Percentiles rank a stretch among this genome's conserved stretches.
These are phyloP conservation scores for Colletotrichum cuscutae DNA, from an alignment of 2,329 filamentous ascomycete genomes.

Conservation along the genomic window DNA sequence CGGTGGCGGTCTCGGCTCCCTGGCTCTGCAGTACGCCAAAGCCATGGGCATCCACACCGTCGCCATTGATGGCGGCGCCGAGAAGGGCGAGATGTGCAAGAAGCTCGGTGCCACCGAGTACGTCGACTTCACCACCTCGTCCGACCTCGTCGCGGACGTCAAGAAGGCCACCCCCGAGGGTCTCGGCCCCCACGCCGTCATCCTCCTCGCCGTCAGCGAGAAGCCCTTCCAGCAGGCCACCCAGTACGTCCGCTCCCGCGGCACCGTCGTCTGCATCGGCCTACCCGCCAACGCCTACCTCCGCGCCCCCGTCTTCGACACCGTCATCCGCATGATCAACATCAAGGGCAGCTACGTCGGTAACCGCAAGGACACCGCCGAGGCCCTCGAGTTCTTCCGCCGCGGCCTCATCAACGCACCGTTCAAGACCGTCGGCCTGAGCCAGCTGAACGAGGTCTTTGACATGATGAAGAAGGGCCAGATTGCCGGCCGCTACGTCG, in stretches of 20 bases:
- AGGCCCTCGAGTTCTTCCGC: constrained; percentile 91
- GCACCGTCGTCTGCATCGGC: constrained; percentile 88
- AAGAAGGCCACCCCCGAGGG: constrained; percentile 83
- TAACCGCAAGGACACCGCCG: constrained; percentile 86
- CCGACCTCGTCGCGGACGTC: constrained; percentile 86
- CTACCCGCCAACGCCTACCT: constrained; percentile 84
- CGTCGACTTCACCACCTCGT: constrained; percentile 82
- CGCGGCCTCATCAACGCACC: constrained; percentile 87
- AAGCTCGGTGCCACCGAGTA: constrained; percentile 77
- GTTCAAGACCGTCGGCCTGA: constrained; percentile 85
- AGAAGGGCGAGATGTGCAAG: constrained; percentile 79
- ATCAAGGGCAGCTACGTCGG: constrained; percentile 96
- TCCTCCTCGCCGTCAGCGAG: constrained; percentile 87
- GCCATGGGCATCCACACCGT: constrained; percentile 88
- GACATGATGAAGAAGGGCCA: constrained; percentile 76
- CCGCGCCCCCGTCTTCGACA: constrained; percentile 87
- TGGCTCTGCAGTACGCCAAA: constrained; percentile 88
- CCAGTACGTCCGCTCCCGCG: constrained; percentile 85
- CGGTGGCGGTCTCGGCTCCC: constrained; percentile 81
- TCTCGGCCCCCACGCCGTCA: constrained; percentile 85
- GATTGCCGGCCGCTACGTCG: constrained; percentile 82
- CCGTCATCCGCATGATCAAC: constrained; percentile 87
- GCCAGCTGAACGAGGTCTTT: constrained; percentile 83
- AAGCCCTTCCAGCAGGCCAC: constrained; percentile 96
- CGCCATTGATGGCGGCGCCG: constrained; percentile 84